A percentile compares a stretch with the other conserved stretches of the same genome.
These are phyloP conservation scores for Scolecobasidium constrictum DNA, from an alignment of 2,329 filamentous ascomycete species.

Conservation along the genomic window DNA sequence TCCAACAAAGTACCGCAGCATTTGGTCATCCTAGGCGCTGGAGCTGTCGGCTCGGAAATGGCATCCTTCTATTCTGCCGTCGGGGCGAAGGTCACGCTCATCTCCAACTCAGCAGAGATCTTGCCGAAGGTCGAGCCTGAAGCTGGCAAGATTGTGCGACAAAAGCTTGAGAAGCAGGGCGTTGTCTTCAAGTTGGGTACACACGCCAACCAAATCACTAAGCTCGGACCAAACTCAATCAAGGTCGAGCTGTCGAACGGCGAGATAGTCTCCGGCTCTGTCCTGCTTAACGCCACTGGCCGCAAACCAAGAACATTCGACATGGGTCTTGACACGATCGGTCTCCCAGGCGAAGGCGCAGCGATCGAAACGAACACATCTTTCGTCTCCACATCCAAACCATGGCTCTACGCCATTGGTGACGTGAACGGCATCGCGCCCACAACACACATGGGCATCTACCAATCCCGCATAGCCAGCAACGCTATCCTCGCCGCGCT, in stretches of 20 bases:
- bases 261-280: constrained; percentile 6
- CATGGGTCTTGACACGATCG: constrained; percentile 11
- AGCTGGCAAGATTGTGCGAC: constrained; percentile 9
- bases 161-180: constrained; percentile 9
- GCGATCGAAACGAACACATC: constrained; percentile 8
- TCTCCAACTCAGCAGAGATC: constrained; percentile 8
- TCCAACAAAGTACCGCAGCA: constrained; percentile 10
- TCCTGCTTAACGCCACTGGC: constrained; percentile 10
- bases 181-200: constrained; percentile 6
- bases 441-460: constrained; percentile 11
- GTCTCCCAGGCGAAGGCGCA: constrained; percentile 3
- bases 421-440: constrained; percentile 10
- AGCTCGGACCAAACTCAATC: constrained; percentile 1
- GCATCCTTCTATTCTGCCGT: constrained; percentile 10
- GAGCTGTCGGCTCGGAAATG: constrained; percentile 12
- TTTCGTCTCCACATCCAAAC: not conserved
- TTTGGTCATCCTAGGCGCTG: constrained; percentile 12
- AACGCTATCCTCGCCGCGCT: constrained; percentile 8
- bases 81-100: constrained; percentile 10
- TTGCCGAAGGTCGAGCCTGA: constrained; percentile 10
- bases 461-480: constrained; percentile 11
- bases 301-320: constrained; percentile 10
- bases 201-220: constrained; percentile 3
- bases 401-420: constrained; percentile 12
- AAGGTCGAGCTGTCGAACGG: constrained; percentile 5